Conservation (phyloP, 73 alveolate species). For the Paramecium sonneborni region DNA sequence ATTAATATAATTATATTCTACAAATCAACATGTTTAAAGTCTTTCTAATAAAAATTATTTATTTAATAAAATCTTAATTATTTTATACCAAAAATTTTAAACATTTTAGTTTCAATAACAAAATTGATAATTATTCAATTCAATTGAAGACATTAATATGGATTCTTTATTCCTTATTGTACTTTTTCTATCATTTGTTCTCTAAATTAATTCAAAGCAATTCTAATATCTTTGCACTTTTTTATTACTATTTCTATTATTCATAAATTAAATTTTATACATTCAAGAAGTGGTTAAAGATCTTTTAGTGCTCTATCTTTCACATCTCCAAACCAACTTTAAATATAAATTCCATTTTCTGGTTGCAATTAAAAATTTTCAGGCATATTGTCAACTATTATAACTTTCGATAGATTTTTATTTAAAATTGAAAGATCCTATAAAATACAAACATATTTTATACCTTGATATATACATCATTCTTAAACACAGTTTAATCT, state of each 20-base stretch:
- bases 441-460: background rate
- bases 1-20: background rate
- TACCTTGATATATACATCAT: slow-evolving; percentile 69
- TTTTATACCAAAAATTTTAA: background rate
- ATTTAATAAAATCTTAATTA: background rate
- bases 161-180: slow-evolving; percentile 56
- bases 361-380: slow-evolving; percentile 91
- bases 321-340: slow-evolving; percentile 93
- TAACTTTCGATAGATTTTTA: slow-evolving; percentile 84
- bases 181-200: slow-evolving; percentile 56
- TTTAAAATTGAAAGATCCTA: slow-evolving; percentile 87
- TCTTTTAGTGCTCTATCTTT: slow-evolving; percentile 66
- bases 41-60: too few species aligned
- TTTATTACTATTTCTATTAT: slow-evolving; percentile 58
- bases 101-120: background rate
- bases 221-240: slow-evolving; percentile 60
- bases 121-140: background rate
- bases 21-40: too few species aligned
- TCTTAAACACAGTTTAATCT: slow-evolving; percentile 81
- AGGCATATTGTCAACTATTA: slow-evolving; percentile 93
- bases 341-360: slow-evolving; percentile 92
- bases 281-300: slow-evolving; percentile 57
- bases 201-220: slow-evolving; percentile 64
- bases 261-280: background rate
- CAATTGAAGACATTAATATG: slow-evolving; percentile 57